Evolutionary conservation across 1,284 basidiomycete species (phyloP).

Genomic region (Trichosporon coremiiforme): DNA sequence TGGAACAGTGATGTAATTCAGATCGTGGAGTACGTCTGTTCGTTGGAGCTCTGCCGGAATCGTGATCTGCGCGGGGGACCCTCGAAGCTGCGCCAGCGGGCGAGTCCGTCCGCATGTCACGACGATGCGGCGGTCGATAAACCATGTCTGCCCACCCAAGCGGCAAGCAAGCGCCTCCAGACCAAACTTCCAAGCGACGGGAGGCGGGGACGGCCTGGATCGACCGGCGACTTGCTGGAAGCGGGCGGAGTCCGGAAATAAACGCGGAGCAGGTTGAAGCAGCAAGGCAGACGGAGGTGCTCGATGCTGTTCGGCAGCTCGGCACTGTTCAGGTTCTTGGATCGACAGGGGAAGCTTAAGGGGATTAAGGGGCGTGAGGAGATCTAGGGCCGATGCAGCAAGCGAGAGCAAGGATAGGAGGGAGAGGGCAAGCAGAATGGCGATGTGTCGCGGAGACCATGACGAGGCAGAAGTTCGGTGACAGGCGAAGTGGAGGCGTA

Average conservation of each 20-base stretch:
- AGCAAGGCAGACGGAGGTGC: neutral
- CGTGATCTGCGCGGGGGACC: neutral
- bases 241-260: neutral
- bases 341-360: too few species aligned
- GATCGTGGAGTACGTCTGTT: neutral
- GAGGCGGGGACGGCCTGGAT: neutral
- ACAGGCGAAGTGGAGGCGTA: neutral
- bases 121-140: slow-evolving; percentile 19
- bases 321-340: neutral
- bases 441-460: neutral
- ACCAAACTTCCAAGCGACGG: neutral
- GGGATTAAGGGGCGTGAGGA: too few species aligned
- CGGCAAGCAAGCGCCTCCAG: neutral
- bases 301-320: neutral
- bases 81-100: neutral
- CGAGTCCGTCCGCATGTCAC: neutral
- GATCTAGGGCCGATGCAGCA: neutral
- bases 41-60: neutral
- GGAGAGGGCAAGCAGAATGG: neutral
- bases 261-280: neutral
- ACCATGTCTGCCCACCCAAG: neutral
- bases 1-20: neutral
- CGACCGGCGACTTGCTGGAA: neutral
- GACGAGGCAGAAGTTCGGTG: neutral
- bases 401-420: neutral